These are phyloP conservation scores for Chiua virens DNA, from an alignment of 768 basidiomycete species.

Conservation along the genomic window DNA sequence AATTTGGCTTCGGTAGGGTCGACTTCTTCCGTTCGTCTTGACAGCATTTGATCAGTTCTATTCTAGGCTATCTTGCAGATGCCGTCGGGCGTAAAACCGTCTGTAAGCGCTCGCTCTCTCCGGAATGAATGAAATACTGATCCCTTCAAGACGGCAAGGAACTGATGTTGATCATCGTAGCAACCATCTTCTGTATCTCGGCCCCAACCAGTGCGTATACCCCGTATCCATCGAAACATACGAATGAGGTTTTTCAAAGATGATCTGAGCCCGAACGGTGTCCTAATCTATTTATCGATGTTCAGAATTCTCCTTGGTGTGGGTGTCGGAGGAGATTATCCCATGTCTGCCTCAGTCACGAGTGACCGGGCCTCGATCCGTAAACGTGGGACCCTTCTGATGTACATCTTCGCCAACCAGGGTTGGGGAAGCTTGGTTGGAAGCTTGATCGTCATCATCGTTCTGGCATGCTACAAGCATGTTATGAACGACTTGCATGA, in stretches of 20 bases:
- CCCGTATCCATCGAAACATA: background rate
- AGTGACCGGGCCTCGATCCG: slow-evolving; percentile 64
- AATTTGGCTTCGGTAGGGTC: slow-evolving; percentile 57
- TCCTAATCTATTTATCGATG: slow-evolving; percentile 61
- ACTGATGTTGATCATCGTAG: slow-evolving; percentile 77
- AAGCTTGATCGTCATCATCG: slow-evolving; percentile 59
- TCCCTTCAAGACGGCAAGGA: slow-evolving; percentile 63
- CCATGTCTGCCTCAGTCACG: slow-evolving; percentile 70
- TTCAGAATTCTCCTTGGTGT: slow-evolving; percentile 76
- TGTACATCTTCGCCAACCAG: slow-evolving; percentile 75
- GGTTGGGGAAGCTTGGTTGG: slow-evolving; percentile 77
- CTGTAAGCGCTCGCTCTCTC: slow-evolving; percentile 37
- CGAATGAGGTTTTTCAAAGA: slow-evolving; percentile 29
- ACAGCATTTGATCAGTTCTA: background rate
- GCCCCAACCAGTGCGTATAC: slow-evolving; percentile 53
- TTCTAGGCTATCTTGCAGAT: slow-evolving; percentile 61
- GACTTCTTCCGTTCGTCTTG: background rate
- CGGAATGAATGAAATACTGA: slow-evolving; percentile 1
- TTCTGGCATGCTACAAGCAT: slow-evolving; percentile 60
- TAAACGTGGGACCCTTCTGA: slow-evolving; percentile 71
- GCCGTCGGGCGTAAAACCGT: slow-evolving; percentile 67
- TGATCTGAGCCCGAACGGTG: slow-evolving; percentile 47
- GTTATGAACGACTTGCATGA: slow-evolving; percentile 60
- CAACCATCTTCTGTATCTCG: slow-evolving; percentile 68
- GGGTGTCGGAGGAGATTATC: slow-evolving; percentile 80